A percentile compares a stretch with the other conserved stretches of the same genome.
Evolutionary conservation across 441 rosid genomes (phyloP).

Genomic region (Breynia disticha): DNA sequence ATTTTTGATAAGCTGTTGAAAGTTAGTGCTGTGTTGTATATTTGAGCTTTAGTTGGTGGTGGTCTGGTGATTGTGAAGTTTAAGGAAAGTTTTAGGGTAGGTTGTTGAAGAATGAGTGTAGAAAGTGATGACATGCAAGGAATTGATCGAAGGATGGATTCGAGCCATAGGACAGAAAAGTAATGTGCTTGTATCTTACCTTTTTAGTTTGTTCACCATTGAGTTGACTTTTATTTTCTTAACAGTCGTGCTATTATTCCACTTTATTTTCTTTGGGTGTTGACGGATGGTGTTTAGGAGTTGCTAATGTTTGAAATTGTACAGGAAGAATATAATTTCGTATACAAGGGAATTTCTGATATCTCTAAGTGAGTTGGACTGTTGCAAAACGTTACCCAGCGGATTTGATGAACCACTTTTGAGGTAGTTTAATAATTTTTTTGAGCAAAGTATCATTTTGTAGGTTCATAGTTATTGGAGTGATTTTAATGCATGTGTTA

Average conservation of each 20-base stretch:
- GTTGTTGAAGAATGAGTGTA: constrained; percentile 52
- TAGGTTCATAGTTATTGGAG: neutral
- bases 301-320: constrained; percentile 14
- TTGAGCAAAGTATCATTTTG: neutral
- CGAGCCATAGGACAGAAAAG: constrained; percentile 29
- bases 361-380: constrained; percentile 60
- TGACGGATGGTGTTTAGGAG: constrained; percentile 5
- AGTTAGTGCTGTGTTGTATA: too few relatives aligned
- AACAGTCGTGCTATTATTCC: constrained; percentile 4
- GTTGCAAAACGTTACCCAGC: constrained; percentile 59
- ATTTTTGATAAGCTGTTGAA: too few relatives aligned
- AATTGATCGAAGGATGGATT: constrained; percentile 29
- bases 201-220: constrained; percentile 5
- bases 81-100: too few relatives aligned
- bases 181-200: constrained; percentile 17
- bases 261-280: neutral
- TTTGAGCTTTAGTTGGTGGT: too few relatives aligned
- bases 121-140: constrained; percentile 35
- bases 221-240: neutral
- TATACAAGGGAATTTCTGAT: constrained; percentile 68
- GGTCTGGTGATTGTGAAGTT: too few relatives aligned
- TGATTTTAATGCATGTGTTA: neutral
- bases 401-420: constrained; percentile 51
- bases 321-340: constrained; percentile 48
- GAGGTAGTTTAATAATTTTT: constrained; percentile 30